Percentiles rank a stretch among this genome's conserved stretches.
phyloP scores from a whole-genome alignment of 129 eudicot species.

The Calendula officinalis region DNA sequence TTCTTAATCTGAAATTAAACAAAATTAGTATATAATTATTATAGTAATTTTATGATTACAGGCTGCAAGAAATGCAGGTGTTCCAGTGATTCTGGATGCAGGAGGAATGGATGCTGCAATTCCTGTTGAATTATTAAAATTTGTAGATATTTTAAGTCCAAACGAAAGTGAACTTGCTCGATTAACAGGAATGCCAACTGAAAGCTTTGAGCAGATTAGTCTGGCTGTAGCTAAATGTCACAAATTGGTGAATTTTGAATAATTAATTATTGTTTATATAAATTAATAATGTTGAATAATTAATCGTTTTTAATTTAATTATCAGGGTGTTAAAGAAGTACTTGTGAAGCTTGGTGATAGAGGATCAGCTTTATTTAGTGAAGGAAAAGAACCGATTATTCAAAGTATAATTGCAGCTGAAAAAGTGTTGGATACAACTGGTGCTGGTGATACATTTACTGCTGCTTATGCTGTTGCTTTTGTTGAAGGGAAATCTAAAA shows the following conservation, averaged over 20 bases:
- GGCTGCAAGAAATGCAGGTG: slow-evolving; percentile 80
- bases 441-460: slow-evolving; percentile 96
- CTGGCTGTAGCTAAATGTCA: slow-evolving; percentile 84
- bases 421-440: slow-evolving; percentile 86
- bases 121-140: slow-evolving; percentile 58
- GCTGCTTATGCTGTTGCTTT: slow-evolving; percentile 97
- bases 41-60: slow-evolving; percentile 23
- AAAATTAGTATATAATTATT: background rate
- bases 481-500: slow-evolving; percentile 79
- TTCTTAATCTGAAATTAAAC: background rate
- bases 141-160: slow-evolving; percentile 76
- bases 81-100: slow-evolving; percentile 87
- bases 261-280: background rate
- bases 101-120: slow-evolving; percentile 91
- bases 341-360: slow-evolving; percentile 92
- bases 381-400: slow-evolving; percentile 82
- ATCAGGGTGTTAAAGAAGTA: slow-evolving; percentile 84
- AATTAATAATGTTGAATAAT: background rate
- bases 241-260: slow-evolving; percentile 48
- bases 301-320: background rate
- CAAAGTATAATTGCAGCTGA: slow-evolving; percentile 79
- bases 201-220: slow-evolving; percentile 68
- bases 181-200: slow-evolving; percentile 82
- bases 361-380: slow-evolving; percentile 71
- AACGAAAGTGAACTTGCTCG: slow-evolving; percentile 95